Conservation (phyloP, 2,329 filamentous ascomycete genomes). For the Aspergillus niger region DNA sequence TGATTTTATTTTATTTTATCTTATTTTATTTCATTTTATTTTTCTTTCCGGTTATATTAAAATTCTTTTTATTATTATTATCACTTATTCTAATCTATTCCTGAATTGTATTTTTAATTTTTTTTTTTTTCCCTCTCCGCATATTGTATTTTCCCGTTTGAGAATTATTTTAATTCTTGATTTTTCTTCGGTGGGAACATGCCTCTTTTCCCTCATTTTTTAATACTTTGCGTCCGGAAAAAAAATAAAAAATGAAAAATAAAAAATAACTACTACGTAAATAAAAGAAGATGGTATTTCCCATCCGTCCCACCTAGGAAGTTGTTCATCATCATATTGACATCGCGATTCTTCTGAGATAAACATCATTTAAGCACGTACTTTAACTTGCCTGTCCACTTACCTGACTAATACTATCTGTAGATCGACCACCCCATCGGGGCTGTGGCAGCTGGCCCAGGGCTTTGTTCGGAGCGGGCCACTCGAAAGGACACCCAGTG, state of each 20-base stretch:
- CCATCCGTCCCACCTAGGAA: background rate
- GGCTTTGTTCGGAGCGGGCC: constrained; percentile 5
- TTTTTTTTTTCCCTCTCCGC: background rate
- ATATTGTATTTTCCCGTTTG: background rate
- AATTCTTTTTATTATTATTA: background rate
- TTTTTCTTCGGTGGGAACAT: background rate
- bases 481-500: constrained; percentile 6
- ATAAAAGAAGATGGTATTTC: background rate
- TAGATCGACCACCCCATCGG: constrained; percentile 8
- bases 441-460: constrained; percentile 11
- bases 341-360: background rate
- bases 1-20: background rate
- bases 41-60: background rate
- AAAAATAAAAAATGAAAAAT: too few relatives aligned
- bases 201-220: background rate
- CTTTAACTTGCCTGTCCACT: background rate
- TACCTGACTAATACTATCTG: constrained; percentile 1
- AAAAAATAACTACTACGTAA: too few relatives aligned
- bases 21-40: constrained; percentile 4
- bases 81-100: background rate
- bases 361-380: background rate
- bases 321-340: background rate
- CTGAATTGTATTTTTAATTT: background rate
- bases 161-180: background rate
- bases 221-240: background rate